phyloP scores from a whole-genome alignment of 805 yeast species.

The Wickerhamomyces chaumierensis region DNA sequence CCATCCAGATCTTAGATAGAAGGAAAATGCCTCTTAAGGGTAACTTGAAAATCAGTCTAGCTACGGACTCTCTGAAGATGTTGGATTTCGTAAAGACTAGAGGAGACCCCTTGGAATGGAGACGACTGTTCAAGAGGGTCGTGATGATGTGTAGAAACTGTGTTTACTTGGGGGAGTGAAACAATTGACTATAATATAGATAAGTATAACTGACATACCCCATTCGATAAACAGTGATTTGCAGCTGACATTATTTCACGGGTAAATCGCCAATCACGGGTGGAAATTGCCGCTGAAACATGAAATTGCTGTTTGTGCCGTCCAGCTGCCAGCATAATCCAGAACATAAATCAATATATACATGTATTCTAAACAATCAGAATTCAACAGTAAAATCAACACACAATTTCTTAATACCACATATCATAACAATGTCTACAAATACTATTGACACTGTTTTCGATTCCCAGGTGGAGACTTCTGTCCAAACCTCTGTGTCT shows the following conservation, averaged over 20 bases:
- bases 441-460: not conserved
- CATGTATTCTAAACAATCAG: no score
- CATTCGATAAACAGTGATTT: no score
- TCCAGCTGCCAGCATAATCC: no score
- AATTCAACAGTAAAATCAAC: no score
- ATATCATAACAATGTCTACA: not conserved
- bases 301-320: no score
- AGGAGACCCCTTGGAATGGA: constrained; percentile 71
- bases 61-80: constrained; percentile 31
- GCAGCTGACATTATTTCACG: no score
- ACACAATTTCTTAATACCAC: no score
- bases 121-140: constrained; percentile 48
- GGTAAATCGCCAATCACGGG: no score
- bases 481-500: constrained; percentile 28
- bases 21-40: constrained; percentile 36
- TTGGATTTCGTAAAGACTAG: constrained; percentile 43
- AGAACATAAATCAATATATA: no score
- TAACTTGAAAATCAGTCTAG: constrained; percentile 28
- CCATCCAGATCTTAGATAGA: constrained; percentile 30
- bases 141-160: constrained; percentile 47
- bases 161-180: constrained; percentile 28
- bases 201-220: no score
- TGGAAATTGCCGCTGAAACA: no score
- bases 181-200: no score
- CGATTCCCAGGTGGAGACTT: constrained; percentile 20